Percentiles rank a stretch among this genome's conserved stretches.
These are phyloP conservation scores for Thelonectria olida DNA, from an alignment of 2,329 filamentous ascomycete genomes.

Conservation along the genomic window DNA sequence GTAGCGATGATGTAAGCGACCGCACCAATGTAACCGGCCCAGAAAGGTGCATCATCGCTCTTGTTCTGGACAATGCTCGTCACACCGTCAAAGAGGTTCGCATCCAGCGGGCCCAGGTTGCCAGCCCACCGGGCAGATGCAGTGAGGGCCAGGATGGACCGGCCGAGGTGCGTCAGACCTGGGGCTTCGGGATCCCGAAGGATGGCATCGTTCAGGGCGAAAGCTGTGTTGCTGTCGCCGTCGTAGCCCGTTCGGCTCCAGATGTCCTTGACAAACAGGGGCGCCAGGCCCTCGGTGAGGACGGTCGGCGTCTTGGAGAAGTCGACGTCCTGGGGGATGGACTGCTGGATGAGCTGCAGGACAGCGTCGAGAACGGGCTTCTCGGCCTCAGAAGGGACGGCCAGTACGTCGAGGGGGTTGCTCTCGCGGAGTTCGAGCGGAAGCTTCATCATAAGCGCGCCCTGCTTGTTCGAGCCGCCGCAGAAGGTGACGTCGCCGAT, in stretches of 20 bases:
- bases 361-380: conserved; percentile 49
- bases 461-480: conserved; percentile 87
- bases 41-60: conserved; percentile 55
- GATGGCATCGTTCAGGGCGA: conserved; percentile 77
- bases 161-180: conserved; percentile 76
- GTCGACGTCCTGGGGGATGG: conserved; percentile 52
- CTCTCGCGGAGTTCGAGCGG: conserved; percentile 65
- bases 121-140: conserved; percentile 80
- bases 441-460: conserved; percentile 79
- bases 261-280: conserved; percentile 58
- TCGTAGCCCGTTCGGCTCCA: conserved; percentile 62
- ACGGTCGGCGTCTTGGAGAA: conserved; percentile 50
- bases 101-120: conserved; percentile 60
- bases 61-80: conserved; percentile 51
- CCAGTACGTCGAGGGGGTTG: conserved; percentile 66
- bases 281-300: conserved; percentile 53
- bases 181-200: conserved; percentile 74
- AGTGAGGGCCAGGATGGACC: conserved; percentile 76
- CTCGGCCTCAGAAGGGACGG: conserved; percentile 26
- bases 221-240: conserved; percentile 66
- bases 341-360: conserved; percentile 48
- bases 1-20: conserved; percentile 55
- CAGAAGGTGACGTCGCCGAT: conserved; percentile 84
- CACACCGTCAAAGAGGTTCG: conserved; percentile 53
- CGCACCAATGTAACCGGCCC: conserved; percentile 63